Base-by-base conservation (phyloP, 352 stramenopile genomes). In the Phytopythium boreale region DNA sequence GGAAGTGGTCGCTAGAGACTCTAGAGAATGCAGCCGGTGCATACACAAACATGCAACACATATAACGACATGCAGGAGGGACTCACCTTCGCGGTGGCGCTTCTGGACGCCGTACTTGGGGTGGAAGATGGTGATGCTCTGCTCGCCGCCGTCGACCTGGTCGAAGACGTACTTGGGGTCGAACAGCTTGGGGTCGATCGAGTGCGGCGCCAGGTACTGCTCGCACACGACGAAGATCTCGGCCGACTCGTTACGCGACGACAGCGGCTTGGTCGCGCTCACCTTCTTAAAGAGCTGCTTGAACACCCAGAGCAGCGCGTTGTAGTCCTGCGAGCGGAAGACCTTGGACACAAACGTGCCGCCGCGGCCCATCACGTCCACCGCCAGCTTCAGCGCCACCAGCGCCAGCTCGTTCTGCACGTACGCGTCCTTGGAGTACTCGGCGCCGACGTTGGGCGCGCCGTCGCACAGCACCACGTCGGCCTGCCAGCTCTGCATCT, bases 171-270 rank as follows among this genome's bases (percentile, higher is more conserved):
- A 95, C 79, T 98, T 98, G 15, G 97, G 96, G 77, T 99, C 96
- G 56, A 99, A 96, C 27, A 99, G 83, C 63, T 98, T 94, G 1
- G 97, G 81, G 77, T 99, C 98, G 69, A 99, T 99, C 52, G 96
- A 98, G 61, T 98, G 86, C 2, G 98, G 97, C 6, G 91, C 93
- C 44, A 98, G 74, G 75, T 98, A 99, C 34, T 95, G 84, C 64
- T 95, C 76, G 74, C 97, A 99, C 1, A 99, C 93, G 20, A 99
- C 95, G 77, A 99, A 99, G 72, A 99, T 99, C 80, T 99, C 98
- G n/a, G 98, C 97, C 14, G 96, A 99, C 69, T 99, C 97, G 68
- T 94, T 97, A 79, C 98, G 92, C 61, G 91, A 99, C 12, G 96
- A 98, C 37, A 97, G 83, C n/a, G 98, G 98, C 80, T 99, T 99